A percentile compares a stretch with the other conserved stretches of the same genome.
These are phyloP conservation scores for Carpinus fangiana DNA, from an alignment of 306 rosid species.

Conservation along the genomic window DNA sequence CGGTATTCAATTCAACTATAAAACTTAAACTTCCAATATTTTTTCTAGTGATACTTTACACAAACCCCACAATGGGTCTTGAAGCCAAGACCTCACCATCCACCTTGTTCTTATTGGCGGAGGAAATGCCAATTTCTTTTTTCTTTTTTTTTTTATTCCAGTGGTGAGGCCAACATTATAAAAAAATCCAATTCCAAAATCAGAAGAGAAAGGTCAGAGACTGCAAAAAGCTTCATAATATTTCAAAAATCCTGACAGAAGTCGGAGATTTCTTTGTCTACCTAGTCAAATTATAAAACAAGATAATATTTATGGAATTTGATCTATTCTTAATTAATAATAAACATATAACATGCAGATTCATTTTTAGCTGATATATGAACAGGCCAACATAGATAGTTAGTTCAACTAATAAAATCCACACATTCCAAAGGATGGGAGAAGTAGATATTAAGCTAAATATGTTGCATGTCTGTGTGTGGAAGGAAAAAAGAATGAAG, in stretches of 20 bases:
- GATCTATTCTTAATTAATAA: too few species aligned
- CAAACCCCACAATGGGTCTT: not conserved
- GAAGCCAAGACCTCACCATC: not conserved
- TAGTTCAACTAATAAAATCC: not conserved
- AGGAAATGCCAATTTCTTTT: not conserved
- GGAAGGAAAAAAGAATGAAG: constrained; percentile 1
- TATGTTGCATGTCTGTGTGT: not conserved
- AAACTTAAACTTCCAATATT: not conserved
- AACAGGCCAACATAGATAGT: not conserved
- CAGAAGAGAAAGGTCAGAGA: not conserved
- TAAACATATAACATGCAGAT: not conserved
- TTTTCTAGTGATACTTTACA: not conserved
- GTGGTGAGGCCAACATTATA: not conserved
- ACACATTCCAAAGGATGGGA: not conserved
- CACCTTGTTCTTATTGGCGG: not conserved
- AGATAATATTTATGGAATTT: not conserved
- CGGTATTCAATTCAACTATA: not conserved
- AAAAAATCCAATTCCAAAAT: not conserved
- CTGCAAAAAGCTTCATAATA: not conserved
- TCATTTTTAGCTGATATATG: not conserved
- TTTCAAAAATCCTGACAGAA: not conserved
- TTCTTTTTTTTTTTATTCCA: not conserved
- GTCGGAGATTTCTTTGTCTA: not conserved
- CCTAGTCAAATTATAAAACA: not conserved
- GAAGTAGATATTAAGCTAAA: not conserved